Conservation (phyloP, 768 basidiomycete species). For the Boletus rubroflammeus region DNA sequence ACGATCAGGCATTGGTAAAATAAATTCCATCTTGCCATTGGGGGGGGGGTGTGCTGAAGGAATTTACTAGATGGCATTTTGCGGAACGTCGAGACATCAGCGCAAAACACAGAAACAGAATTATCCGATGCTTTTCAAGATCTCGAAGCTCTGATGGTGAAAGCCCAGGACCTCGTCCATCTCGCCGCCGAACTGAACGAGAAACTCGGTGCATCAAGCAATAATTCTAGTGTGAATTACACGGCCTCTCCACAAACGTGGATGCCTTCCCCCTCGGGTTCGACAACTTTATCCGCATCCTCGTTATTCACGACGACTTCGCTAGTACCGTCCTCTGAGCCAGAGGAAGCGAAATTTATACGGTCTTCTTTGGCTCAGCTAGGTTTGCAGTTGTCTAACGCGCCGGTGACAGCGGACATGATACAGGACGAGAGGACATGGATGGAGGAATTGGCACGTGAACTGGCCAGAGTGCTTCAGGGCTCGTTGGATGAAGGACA, state of each 20-base stretch:
- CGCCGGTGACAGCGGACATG: constrained; percentile 88
- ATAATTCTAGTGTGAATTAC: constrained; percentile 3
- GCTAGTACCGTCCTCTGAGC: constrained; percentile 48
- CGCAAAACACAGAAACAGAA: constrained; percentile 57
- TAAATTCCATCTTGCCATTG: background rate
- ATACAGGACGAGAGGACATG: constrained; percentile 77
- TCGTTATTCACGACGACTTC: constrained; percentile 26
- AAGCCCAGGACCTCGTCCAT: constrained; percentile 90
- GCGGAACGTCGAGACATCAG: constrained; percentile 64
- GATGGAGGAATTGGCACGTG: constrained; percentile 75
- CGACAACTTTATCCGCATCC: constrained; percentile 21
- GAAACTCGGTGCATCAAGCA: constrained; percentile 53
- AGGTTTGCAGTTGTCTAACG: constrained; percentile 72
- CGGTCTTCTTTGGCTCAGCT: constrained; percentile 86
- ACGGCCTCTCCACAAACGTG: constrained; percentile 11
- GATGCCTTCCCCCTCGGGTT: constrained; percentile 16
- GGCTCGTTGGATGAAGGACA: constrained; percentile 29
- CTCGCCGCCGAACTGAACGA: constrained; percentile 87
- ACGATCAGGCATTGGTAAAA: constrained; percentile 29
- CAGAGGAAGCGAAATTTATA: constrained; percentile 84
- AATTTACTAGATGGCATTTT: constrained; percentile 72
- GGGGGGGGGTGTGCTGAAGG: constrained; percentile 2
- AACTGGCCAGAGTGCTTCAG: constrained; percentile 73
- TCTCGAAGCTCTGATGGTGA: constrained; percentile 84
- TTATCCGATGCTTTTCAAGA: constrained; percentile 80